Base-by-base conservation (phyloP, 352 stramenopile species). In the Pythium sp. region DNA sequence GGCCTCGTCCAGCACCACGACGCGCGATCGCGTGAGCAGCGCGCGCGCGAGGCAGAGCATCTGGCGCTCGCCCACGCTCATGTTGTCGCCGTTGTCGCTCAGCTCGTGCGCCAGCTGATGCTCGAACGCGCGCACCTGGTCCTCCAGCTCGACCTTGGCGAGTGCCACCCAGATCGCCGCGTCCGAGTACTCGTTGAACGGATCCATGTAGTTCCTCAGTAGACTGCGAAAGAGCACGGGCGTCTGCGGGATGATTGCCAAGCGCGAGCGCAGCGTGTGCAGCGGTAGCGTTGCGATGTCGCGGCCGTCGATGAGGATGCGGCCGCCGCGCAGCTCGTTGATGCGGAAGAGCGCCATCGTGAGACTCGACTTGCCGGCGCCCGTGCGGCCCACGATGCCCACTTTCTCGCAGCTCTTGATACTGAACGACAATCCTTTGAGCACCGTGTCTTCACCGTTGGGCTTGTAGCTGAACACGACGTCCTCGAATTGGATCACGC, bases 31-130 rank as follows among this genome's bases (percentile, higher is more conserved):
- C 6, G 81, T 81, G 5, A 99, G 74, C 60, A 99, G 73, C 12
- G 97, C 96, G 57, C 97, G 83, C 54, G 91, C 97, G 66, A 99
- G 82, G 72, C 96, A 98, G 18, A 99, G 71, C 26, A 99, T 81
- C 75, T 99, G 97, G 0, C 96, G 80, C 77, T 99, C 93, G 5
- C 96, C 98, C 15, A 98, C 89, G 62, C 78, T 96, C 63, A 98
- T 98, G 78, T 98, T 99, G 28, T 74, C 82, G 57, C 93, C 97
- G 62, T 88, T 92, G 67, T 97, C 97, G 58, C 91, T 80, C 7
- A 98, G 82, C 36, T 64, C 68, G 55, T 78, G 76, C 54, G 79
- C 72, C 32, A 97, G 83, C 68, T 68, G 84, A 67, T 71, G 74
- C 43, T 87, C 77, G 57, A 87, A 67, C 1, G 71, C 65, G 34